A percentile compares a stretch with the other conserved stretches of the same genome.
These are phyloP conservation scores for Coniochaeta hoffmannii DNA, from an alignment of 2,329 filamentous ascomycete genomes.

Conservation along the genomic window DNA sequence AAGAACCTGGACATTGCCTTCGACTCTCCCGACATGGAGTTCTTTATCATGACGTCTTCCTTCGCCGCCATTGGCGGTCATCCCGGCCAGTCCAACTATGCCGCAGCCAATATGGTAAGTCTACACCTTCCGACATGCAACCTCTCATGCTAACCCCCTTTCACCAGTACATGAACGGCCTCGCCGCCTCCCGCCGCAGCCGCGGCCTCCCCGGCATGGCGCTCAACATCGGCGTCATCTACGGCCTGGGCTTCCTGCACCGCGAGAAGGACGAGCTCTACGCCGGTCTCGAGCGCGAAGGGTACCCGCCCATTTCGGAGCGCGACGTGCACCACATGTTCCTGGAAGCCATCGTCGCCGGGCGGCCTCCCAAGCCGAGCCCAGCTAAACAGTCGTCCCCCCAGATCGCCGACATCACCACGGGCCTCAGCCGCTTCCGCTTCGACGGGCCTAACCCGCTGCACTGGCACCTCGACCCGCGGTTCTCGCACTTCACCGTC, in stretches of 20 bases:
- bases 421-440: conserved; percentile 31
- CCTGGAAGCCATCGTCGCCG: conserved; percentile 39
- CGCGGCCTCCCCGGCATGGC: conserved; percentile 28
- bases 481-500: conserved; percentile 31
- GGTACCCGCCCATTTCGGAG: conserved; percentile 41
- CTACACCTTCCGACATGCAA: neutral
- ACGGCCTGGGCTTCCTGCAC: conserved; percentile 34
- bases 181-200: conserved; percentile 26
- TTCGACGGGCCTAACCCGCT: conserved; percentile 21
- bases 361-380: conserved; percentile 20
- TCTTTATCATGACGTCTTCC: conserved; percentile 39
- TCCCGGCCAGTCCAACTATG: conserved; percentile 35
- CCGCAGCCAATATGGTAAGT: conserved; percentile 32
- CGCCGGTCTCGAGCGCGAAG: conserved; percentile 31
- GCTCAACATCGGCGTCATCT: conserved; percentile 38
- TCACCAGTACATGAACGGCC: conserved; percentile 32
- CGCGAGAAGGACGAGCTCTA: conserved; percentile 32
- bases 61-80: conserved; percentile 37
- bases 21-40: conserved; percentile 24
- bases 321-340: conserved; percentile 43
- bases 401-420: conserved; percentile 27
- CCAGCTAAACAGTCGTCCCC: neutral
- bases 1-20: conserved; percentile 30
- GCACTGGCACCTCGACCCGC: conserved; percentile 35
- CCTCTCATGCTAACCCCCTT: neutral